Percentiles rank a stretch among this genome's conserved stretches.
phyloP scores from a whole-genome alignment of 371 early-diverging fungal genomes.

The Haplosporangium sp. region DNA sequence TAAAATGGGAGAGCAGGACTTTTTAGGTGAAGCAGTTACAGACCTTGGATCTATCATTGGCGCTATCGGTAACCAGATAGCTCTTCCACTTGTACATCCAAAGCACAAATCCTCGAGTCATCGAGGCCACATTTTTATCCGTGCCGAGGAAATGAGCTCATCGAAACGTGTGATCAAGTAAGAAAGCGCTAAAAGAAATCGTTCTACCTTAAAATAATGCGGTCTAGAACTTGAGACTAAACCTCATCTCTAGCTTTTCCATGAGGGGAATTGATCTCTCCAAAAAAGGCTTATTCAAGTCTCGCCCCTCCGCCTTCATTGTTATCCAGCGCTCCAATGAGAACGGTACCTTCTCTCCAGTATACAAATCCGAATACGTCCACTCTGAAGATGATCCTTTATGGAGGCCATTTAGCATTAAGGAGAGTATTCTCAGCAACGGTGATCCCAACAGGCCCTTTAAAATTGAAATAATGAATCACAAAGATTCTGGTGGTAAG shows the following conservation, averaged over 20 bases:
- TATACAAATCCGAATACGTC: constrained; percentile 32
- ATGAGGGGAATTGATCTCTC: constrained; percentile 43
- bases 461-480: constrained; percentile 39
- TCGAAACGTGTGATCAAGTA: constrained; percentile 38
- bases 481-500: constrained; percentile 41
- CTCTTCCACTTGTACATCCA: constrained; percentile 20
- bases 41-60: constrained; percentile 38
- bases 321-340: constrained; percentile 44
- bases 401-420: constrained; percentile 38
- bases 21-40: constrained; percentile 21
- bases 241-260: constrained; percentile 22
- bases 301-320: constrained; percentile 40
- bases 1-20: constrained; percentile 30
- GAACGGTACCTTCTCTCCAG: constrained; percentile 44
- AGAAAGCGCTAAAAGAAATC: not conserved
- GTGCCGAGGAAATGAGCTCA: constrained; percentile 23
- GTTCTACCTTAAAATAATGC: too few relatives aligned
- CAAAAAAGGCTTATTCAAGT: constrained; percentile 45
- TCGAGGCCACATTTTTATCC: constrained; percentile 21
- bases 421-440: constrained; percentile 43
- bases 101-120: not conserved
- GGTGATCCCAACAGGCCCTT: constrained; percentile 46
- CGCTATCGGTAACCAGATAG: constrained; percentile 10
- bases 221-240: too few relatives aligned
- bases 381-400: constrained; percentile 22